Evolutionary conservation across 2,329 filamentous ascomycete genomes (phyloP), one percentile per base, ranked within the genome.

Genomic region (Colletotrichum cuscutae): DNA sequence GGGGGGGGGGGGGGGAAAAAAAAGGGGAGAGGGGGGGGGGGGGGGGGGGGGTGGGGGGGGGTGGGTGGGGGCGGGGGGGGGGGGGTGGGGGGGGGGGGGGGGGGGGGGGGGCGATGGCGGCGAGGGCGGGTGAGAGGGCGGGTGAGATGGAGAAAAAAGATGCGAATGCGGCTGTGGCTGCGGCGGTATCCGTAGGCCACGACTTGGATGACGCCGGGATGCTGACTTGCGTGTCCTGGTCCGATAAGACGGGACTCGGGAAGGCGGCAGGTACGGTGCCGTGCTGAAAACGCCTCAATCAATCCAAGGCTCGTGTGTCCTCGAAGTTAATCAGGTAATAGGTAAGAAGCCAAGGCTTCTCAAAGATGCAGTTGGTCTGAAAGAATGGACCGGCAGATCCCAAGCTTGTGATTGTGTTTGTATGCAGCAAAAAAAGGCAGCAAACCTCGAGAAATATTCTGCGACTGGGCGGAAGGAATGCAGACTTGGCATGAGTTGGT

Each of bases 161-260:
- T 58, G 66, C 58, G 52, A 57, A 49, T 53, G 46, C 26, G 53
- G 53, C 54, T 57, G 54, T 30, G 53, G 53, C 60, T 62, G 42
- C 46, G 42, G 60, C 42, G 57, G 58, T 53, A 52, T 64, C 52
- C 63, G 58, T 30, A 72, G 58, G 69, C 65, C 57, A 71, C 64
- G 58, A 58, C 42, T 71, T 54, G 54, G 63, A 58, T 71, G 46
- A n/a, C 15, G 46, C 46, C 49, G n/a, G 57, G 37, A 15, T 72
- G 53, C 24, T 53, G 59, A 54, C 53, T 54, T 64, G 49, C 58
- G 58, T 59, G 42, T 68, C 26, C 62, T 15, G 35, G 13, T 52
- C 24, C 22, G 30, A 11, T n/a, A n/a, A 49, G 42, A 49, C 11
- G 42, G 42, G 19, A 60, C 22, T 28, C 52, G 22, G 52, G 11